Conservation (phyloP, 768 basidiomycete species). For the Rhodosporidiobolus sp. region DNA sequence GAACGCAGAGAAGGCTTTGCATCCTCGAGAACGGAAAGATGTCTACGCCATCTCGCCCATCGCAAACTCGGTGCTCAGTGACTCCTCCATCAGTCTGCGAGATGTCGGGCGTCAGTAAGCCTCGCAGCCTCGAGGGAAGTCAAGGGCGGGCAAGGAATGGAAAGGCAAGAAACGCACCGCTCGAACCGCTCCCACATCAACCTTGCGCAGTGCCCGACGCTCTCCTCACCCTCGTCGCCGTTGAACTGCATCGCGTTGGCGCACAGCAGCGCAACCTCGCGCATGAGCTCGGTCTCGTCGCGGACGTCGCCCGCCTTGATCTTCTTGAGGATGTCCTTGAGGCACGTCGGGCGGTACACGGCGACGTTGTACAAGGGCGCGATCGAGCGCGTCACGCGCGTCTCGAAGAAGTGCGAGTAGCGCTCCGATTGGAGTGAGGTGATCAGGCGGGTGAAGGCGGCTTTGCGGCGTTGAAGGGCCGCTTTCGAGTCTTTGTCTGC, state of each 20-base stretch:
- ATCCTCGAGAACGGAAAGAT: not conserved
- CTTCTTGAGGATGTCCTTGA: slow-evolving; percentile 18
- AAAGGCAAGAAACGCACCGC: slow-evolving; percentile 11
- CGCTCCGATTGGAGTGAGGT: slow-evolving; percentile 18
- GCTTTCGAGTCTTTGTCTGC: slow-evolving; percentile 12
- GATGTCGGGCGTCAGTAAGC: not conserved
- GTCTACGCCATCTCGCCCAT: not conserved
- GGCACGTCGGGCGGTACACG: slow-evolving; percentile 21
- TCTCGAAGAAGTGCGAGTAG: slow-evolving; percentile 28
- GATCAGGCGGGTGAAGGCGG: slow-evolving; percentile 21
- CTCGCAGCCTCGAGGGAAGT: not conserved
- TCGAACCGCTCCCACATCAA: slow-evolving; percentile 32
- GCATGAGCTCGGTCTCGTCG: slow-evolving; percentile 19
- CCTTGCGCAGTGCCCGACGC: slow-evolving; percentile 21
- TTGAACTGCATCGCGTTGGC: slow-evolving; percentile 41
- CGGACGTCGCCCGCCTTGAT: slow-evolving; percentile 26
- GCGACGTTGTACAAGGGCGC: slow-evolving; percentile 31
- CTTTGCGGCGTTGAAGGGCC: slow-evolving; percentile 7
- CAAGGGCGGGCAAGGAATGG: no score
- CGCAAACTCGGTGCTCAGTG: not conserved
- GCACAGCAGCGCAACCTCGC: slow-evolving; percentile 32
- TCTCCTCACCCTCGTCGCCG: slow-evolving; percentile 26
- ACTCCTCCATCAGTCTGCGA: slow-evolving; percentile 5
- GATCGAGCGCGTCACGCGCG: slow-evolving; percentile 4
- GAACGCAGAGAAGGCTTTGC: no score